Base-by-base conservation (phyloP, 2,329 filamentous ascomycete species). In the Fusarium nygamai region DNA sequence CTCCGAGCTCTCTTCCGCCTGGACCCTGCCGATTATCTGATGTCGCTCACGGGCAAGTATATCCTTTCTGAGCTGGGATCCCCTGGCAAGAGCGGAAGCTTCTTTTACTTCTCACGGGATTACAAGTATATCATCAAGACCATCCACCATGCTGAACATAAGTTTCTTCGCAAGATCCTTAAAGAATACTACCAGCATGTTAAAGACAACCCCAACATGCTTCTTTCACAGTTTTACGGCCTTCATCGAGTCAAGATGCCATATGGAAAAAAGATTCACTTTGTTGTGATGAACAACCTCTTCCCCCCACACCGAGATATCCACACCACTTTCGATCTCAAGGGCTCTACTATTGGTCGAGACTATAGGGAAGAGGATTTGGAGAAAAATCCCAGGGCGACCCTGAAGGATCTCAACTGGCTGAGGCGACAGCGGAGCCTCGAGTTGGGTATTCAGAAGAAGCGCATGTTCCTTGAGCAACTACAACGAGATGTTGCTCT, bases 111-210 rank as follows among this genome's bases (percentile, higher is more conserved):
- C 85, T 98, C 96, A 54, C 90, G 96, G 79, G 96, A 99, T 84
- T 99, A 99, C 88, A 98, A 98, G 85, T 99, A 99, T 85, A 99
- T 99, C 84, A 99, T 99, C 89, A 99, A 99, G 85, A 99, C 96
- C 29, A 98, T 99, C 76, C 96, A 99, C 82, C 96, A 98, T 79
- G 91, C 91, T 77, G 96, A 99, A 83, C 94, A 96, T 86, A 95
- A 95, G 79, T 95, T 96, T 74, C 87, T 97, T 56, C 88, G 94
- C 59, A 95, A 92, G 83, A 93, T 96, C 66, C 86, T 97, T 65
- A 94, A 92, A 80, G 94, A 98, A 70, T 99, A 99, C 84, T 98
- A 98, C 85, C 87, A 93, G 64, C 96, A 99, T 81, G 94, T 98
- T 75, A 91, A 92, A 78, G 90, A 95, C 41, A 98, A 99, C 83